These are phyloP conservation scores for Aquilaria sinensis DNA, from an alignment of 345 rosid species.

Conservation along the genomic window DNA sequence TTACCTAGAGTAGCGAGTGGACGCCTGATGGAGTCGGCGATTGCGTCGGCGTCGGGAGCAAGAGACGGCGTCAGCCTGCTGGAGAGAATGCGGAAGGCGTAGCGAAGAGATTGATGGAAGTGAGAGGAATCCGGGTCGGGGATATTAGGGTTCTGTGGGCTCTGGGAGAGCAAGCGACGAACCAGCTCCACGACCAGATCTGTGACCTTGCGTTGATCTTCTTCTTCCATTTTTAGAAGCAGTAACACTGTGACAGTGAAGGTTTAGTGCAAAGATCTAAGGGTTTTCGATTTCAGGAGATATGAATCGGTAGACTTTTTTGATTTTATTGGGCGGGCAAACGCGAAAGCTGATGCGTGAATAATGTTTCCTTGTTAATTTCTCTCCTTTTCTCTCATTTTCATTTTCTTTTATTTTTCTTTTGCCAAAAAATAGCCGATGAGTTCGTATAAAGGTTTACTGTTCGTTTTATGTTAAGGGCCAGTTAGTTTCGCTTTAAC, in stretches of 20 bases:
- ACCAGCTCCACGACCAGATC: slow-evolving; percentile 90
- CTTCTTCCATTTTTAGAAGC: slow-evolving; percentile 61
- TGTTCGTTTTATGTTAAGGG: neutral
- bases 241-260: neutral
- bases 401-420: neutral
- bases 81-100: slow-evolving; percentile 79
- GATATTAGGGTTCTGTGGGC: slow-evolving; percentile 35
- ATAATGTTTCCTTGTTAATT: too few relatives aligned
- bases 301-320: slow-evolving; percentile 1
- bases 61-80: slow-evolving; percentile 81
- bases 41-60: slow-evolving; percentile 67
- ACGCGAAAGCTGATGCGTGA: neutral
- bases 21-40: slow-evolving; percentile 92
- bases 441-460: neutral
- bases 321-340: slow-evolving; percentile 28
- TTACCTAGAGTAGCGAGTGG: slow-evolving; percentile 86
- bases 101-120: slow-evolving; percentile 58
- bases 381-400: neutral
- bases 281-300: neutral
- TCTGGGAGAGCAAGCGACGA: slow-evolving; percentile 55
- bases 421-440: neutral
- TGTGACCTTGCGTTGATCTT: slow-evolving; percentile 62
- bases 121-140: slow-evolving; percentile 39
- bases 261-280: neutral
- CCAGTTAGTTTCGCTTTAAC: too few relatives aligned